Conservation (phyloP, 306 rosid genomes). For the Trifolium repens region DNA sequence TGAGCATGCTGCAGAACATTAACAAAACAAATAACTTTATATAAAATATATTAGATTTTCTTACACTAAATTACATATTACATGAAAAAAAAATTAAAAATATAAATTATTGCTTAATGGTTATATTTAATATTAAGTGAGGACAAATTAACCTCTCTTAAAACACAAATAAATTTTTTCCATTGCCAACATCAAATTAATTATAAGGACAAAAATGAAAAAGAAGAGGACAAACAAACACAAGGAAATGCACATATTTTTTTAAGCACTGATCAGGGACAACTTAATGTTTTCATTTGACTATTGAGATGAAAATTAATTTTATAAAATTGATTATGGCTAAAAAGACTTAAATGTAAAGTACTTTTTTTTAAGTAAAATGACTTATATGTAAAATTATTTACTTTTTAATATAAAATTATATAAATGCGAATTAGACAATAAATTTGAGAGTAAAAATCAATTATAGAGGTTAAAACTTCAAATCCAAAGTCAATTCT, state of each 20-base stretch:
- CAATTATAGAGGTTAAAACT: too few species aligned
- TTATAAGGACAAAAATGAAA: background rate
- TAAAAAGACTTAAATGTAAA: too few species aligned
- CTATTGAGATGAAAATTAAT: too few species aligned
- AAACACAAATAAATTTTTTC: background rate
- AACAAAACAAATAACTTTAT: background rate
- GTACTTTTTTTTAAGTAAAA: too few species aligned
- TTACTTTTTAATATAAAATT: too few species aligned
- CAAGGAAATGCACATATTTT: background rate
- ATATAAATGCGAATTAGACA: too few species aligned
- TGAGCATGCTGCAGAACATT: constrained; percentile 79
- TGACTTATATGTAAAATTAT: too few species aligned
- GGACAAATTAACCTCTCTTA: background rate
- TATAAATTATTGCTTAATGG: background rate
- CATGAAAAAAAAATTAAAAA: background rate
- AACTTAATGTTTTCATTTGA: background rate
- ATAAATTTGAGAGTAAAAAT: background rate
- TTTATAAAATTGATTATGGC: too few species aligned
- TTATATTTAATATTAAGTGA: background rate
- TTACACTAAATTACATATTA: background rate
- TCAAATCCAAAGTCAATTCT: background rate
- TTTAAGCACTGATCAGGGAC: background rate
- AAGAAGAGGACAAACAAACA: background rate
- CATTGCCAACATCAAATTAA: background rate
- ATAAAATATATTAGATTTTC: background rate